Evolutionary conservation across 2,329 filamentous ascomycete species (phyloP).

Genomic region (Nemania sp.): DNA sequence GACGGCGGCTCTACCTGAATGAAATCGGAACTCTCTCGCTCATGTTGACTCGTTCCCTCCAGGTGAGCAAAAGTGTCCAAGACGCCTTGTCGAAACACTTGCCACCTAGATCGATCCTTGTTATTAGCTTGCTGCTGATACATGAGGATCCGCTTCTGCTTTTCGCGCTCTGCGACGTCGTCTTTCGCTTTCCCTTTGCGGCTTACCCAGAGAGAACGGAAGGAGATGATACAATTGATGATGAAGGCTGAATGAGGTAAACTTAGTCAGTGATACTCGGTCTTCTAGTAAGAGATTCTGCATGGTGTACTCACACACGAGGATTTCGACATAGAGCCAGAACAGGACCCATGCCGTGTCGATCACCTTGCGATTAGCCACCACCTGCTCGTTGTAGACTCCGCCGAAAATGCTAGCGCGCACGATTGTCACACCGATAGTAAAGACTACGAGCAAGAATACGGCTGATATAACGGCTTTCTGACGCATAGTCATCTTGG

Average conservation of each 20-base stretch:
- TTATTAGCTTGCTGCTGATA: neutral
- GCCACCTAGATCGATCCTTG: neutral
- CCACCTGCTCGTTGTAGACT: neutral
- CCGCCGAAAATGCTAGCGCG: neutral
- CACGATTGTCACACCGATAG: too few species aligned
- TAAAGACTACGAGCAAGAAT: too few species aligned
- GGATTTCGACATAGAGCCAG: neutral
- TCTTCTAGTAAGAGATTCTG: neutral
- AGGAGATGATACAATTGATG: neutral
- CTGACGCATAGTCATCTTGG: too few species aligned
- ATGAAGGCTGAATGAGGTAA: neutral
- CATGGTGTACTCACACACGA: neutral
- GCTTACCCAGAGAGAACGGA: neutral
- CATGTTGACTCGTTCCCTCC: neutral
- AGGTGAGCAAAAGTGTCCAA: neutral
- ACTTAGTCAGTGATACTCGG: neutral
- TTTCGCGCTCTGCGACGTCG: neutral
- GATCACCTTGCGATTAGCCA: neutral
- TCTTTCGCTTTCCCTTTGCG: neutral
- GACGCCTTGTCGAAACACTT: neutral
- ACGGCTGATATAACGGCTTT: too few species aligned
- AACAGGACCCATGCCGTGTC: neutral
- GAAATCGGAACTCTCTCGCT: neutral
- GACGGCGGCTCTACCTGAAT: neutral
- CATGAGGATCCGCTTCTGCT: neutral